Base-by-base conservation (phyloP, 75 land plant species). In the Sequoiadendron giganteum region DNA sequence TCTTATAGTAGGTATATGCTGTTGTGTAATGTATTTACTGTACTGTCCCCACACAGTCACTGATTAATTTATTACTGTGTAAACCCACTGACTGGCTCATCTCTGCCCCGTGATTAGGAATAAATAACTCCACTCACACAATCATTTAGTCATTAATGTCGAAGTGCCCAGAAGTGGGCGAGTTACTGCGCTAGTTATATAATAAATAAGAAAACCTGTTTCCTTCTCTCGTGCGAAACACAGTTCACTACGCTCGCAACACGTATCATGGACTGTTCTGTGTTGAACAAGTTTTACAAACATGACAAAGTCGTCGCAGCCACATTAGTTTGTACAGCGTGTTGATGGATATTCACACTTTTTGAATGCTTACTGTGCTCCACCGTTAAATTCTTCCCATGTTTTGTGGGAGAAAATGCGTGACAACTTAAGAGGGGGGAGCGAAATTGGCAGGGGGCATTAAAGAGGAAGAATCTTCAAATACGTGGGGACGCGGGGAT, bases 91-190 rank as follows among this genome's bases (percentile, higher is more conserved):
- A 42, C 30, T 43, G 10, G 30, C 14, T 45, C 52, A 47, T 25
- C 13, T n/a, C 47, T 21, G 7, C n/a, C 30, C 48, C 28, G 21
- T 11, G 18, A 43, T 42, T 19, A 43, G 8, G 21, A 9, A 42
- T 81, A 42, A 42, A 36, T 81, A 42, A 81, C 84, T 28, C 52
- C 47, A 10, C 48, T 82, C 84, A 25, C 25, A 19, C 84, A 81
- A 81, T 81, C 84, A 81, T 81, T 45, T 81, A 81, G 28, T 25
- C n/a, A 81, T 81, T 43, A 81, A 43, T 81, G 47, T 45, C 54
- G 15, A 52, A 11, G 54, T 52, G 54, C 54, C 54, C 54, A 13
- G 84, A 81, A 43, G 70, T 65, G 70, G 70, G n/a, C 70, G 8
- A 25, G n/a, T 21, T 21, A 58, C 65, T 19, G 65, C 25, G 70